Conservation (phyloP, 2,329 filamentous ascomycete genomes). For the Beauveria sp. region DNA sequence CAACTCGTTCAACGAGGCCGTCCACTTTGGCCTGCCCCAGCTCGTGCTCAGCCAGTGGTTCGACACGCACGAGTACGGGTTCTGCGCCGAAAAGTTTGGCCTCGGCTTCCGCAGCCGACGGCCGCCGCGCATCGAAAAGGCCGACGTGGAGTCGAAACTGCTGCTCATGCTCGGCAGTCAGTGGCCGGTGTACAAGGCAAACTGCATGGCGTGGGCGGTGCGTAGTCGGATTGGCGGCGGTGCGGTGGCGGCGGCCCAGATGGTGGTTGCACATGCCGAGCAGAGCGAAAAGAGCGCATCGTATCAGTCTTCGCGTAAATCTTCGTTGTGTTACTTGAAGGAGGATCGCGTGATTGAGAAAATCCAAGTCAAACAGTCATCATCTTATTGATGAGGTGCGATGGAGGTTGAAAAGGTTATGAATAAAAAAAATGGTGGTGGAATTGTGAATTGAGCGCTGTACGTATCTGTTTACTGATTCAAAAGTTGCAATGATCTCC, state of each 20-base stretch:
- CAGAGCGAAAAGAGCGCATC: background rate
- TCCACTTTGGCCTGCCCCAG: background rate
- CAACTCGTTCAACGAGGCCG: constrained; percentile 7
- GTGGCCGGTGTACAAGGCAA: background rate
- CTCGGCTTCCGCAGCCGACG: constrained; percentile 2
- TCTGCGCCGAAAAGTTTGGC: background rate
- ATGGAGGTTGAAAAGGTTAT: background rate
- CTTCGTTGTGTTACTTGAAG: background rate
- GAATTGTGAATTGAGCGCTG: background rate
- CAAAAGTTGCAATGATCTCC: background rate
- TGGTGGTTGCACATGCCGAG: background rate
- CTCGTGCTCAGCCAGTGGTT: constrained; percentile 5
- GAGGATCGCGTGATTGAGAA: background rate
- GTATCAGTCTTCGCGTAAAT: background rate
- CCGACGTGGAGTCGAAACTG: background rate
- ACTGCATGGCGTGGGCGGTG: constrained; percentile 3
- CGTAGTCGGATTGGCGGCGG: background rate
- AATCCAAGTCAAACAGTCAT: background rate
- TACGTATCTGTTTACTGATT: background rate
- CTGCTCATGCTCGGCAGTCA: background rate
- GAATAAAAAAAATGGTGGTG: background rate
- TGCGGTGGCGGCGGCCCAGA: background rate
- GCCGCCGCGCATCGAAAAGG: background rate
- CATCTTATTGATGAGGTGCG: too few relatives aligned
- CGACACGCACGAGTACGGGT: constrained; percentile 6